A percentile compares a stretch with the other conserved stretches of the same genome.
These are phyloP conservation scores for Pythium myriotylum DNA, from an alignment of 352 stramenopile species.

Conservation along the genomic window DNA sequence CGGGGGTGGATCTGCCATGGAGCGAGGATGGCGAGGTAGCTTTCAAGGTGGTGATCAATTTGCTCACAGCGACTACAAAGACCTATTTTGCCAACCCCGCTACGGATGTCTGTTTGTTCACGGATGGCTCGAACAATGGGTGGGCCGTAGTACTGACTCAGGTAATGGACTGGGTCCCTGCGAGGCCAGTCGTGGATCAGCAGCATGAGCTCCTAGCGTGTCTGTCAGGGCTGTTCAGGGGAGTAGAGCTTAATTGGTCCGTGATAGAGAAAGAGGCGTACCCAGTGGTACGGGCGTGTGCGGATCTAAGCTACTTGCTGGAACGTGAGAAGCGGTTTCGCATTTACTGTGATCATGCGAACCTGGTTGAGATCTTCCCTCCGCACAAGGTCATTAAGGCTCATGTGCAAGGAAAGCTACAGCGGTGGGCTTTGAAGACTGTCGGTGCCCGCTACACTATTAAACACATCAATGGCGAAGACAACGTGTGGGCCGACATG, in stretches of 20 bases:
- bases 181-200: not conserved
- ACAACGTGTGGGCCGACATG: constrained; percentile 22
- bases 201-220: not conserved
- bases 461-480: constrained; percentile 24
- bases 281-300: not conserved
- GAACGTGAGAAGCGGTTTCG: constrained; percentile 17
- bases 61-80: no score
- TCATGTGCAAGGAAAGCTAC: constrained; percentile 29
- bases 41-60: no score
- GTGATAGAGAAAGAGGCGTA: constrained; percentile 33
- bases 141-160: constrained; percentile 4
- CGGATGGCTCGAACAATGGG: not conserved
- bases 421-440: constrained; percentile 25
- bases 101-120: not conserved
- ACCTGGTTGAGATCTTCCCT: constrained; percentile 30
- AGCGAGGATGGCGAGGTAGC: not conserved
- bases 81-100: not conserved
- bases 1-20: not conserved
- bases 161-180: not conserved
- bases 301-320: constrained; percentile 22
- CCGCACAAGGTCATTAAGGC: constrained; percentile 26
- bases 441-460: constrained; percentile 24
- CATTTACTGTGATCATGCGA: constrained; percentile 33
- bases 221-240: constrained; percentile 24
- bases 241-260: constrained; percentile 21